phyloP scores from a whole-genome alignment of 495 filamentous ascomycete genomes.

The Neurospora africana region DNA sequence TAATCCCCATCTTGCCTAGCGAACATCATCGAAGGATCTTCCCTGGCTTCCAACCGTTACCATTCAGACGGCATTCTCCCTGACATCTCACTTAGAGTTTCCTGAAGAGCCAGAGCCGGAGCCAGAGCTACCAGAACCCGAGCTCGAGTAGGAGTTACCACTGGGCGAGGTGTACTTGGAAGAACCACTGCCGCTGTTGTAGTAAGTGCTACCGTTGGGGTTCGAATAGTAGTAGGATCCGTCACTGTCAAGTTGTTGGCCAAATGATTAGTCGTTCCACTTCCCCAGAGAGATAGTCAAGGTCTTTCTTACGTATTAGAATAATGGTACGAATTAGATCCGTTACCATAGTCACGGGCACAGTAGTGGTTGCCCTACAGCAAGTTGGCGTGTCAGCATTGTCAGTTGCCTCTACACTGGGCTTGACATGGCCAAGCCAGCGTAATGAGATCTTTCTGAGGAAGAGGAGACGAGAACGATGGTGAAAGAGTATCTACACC shows the following conservation, averaged over 20 bases:
- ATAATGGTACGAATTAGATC: slow-evolving; percentile 8
- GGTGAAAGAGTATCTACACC: not conserved
- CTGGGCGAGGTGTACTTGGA: slow-evolving; percentile 34
- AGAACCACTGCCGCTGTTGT: slow-evolving; percentile 33
- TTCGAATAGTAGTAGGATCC: slow-evolving; percentile 55
- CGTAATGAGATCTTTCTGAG: not conserved
- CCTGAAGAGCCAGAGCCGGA: slow-evolving; percentile 5
- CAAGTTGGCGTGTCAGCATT: not conserved
- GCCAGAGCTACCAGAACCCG: slow-evolving; percentile 5
- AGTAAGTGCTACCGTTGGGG: slow-evolving; percentile 38
- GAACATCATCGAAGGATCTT: not conserved
- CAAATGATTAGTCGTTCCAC: not conserved
- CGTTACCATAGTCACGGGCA: slow-evolving; percentile 20
- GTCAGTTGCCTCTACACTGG: not conserved
- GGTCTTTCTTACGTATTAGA: not conserved
- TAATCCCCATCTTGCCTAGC: not conserved
- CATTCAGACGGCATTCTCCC: not conserved
- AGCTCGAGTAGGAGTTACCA: slow-evolving; percentile 12
- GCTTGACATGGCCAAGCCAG: not conserved
- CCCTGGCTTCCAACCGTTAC: not conserved
- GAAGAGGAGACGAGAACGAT: not conserved
- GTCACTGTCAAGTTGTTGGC: slow-evolving; percentile 19
- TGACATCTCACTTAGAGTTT: not conserved
- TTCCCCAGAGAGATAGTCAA: not conserved
- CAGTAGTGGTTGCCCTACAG: slow-evolving; percentile 38